Evolutionary conservation across 2,329 filamentous ascomycete genomes (phyloP).

Genomic region (Cladosporium velox): DNA sequence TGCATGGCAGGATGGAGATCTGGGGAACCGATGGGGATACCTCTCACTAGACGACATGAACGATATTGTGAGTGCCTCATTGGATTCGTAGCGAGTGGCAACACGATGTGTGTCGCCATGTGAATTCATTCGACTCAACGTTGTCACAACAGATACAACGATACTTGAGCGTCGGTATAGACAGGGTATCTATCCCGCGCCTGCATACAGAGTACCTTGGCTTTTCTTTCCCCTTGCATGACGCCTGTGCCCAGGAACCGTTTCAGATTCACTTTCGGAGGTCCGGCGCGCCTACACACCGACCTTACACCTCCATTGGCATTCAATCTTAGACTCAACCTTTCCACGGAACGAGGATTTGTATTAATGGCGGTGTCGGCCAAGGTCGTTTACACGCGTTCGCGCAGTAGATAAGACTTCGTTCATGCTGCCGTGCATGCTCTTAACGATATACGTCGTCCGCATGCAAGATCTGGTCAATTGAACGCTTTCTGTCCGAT

Average conservation of each 20-base stretch:
- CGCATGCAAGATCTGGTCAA: background rate
- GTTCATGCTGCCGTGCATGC: background rate
- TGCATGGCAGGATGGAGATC: background rate
- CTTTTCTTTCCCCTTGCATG: constrained; percentile 15
- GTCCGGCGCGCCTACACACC: constrained; percentile 2
- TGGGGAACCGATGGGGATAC: background rate
- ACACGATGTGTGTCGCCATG: background rate
- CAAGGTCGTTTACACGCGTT: background rate
- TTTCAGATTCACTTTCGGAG: constrained; percentile 4
- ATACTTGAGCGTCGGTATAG: constrained; percentile 13
- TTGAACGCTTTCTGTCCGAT: background rate
- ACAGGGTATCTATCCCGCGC: constrained; percentile 3
- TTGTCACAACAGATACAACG: background rate
- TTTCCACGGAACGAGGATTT: background rate
- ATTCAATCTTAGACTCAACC: background rate
- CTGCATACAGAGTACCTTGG: background rate
- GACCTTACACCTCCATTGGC: constrained; percentile 9
- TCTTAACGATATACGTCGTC: background rate
- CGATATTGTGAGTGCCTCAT: background rate
- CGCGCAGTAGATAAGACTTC: background rate
- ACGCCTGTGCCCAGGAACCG: constrained; percentile 11
- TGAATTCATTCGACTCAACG: background rate
- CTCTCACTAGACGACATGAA: background rate
- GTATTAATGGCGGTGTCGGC: background rate
- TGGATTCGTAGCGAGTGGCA: background rate